phyloP scores from a whole-genome alignment of 148 eudicot species.

The Vaccinium myrtillus region DNA sequence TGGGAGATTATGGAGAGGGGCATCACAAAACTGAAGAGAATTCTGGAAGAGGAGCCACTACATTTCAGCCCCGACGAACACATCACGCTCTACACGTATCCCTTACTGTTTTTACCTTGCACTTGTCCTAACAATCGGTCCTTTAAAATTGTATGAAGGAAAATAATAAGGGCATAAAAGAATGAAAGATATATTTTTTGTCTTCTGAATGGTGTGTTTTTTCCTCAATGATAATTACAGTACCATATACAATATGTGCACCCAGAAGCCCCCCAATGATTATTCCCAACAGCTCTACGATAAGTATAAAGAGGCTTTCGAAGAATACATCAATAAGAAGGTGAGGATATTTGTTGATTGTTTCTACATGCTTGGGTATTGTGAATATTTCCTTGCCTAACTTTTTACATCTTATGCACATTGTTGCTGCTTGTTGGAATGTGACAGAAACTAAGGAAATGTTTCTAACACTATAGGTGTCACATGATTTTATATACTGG shows the following conservation, averaged over 20 bases:
- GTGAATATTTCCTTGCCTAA: not conserved
- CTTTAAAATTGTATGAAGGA: not conserved
- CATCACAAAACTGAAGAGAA: conserved; percentile 30
- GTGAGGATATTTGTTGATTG: conserved; percentile 18
- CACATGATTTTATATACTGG: not conserved
- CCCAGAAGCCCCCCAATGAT: conserved; percentile 40
- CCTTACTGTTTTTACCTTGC: not conserved
- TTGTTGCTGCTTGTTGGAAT: not conserved
- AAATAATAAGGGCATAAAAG: not conserved
- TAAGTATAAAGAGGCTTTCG: conserved; percentile 30
- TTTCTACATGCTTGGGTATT: not conserved
- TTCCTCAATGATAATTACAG: conserved; percentile 18
- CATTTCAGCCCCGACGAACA: conserved; percentile 36
- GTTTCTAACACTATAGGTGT: not conserved
- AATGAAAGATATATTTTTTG: not conserved
- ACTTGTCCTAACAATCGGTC: not conserved
- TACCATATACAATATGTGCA: conserved; percentile 39
- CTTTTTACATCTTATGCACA: not conserved
- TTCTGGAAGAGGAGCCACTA: conserved; percentile 32
- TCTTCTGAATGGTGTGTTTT: not conserved
- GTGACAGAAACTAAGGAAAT: not conserved
- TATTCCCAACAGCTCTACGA: conserved; percentile 41
- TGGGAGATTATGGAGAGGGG: conserved; percentile 31
- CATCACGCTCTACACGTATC: conserved; percentile 40
- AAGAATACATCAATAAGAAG: conserved; percentile 29